Base-by-base conservation (phyloP, 176 grass and related monocot genomes). In the Bothriochloa decipiens region DNA sequence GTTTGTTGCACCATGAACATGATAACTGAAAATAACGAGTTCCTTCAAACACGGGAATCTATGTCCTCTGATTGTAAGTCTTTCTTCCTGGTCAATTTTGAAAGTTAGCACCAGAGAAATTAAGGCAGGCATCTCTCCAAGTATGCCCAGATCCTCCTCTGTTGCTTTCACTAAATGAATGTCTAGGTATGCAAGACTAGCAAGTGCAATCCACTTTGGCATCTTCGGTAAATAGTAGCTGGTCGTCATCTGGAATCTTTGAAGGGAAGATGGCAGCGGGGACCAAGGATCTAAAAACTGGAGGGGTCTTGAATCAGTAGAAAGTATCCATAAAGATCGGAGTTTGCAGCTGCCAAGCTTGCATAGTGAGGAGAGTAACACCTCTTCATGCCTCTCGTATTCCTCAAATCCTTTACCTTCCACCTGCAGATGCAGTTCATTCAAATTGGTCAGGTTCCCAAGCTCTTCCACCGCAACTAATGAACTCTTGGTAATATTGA, bases 251-350 rank as follows among this genome's bases (percentile, higher is more conserved):
- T 0, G 0, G 17, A 49, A 75, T 18, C 20, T 75, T 26, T 83
- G 81, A 6, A 83, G 81, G 17, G 0, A 15, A 42, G 23, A 33
- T 32, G 81, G 80, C 8, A 60, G 53, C 73, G 81, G 68, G 18
- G 16, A 73, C 81, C 81, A 83, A 5, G 16, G 46, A 65, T 83
- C 39, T 75, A 83, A 37, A 15, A 83, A 74, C 42, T 7, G 12
- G 4, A 75, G 45, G 4, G 8, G 3, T 25, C 2, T 50, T 11
- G 5, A 22, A 11, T 39, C 1, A 7, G 0, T 0, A 4, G 39
- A 3, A 17, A 0, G 0, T 64, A 83, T 75, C 8, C 4, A 0
- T 15, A 83, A 10, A 13, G 26, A 83, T 17, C 46, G 81, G 0
- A 83, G 69, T 43, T 74, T 83, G 14, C 25, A 5, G 9, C 2